Evolutionary conservation across 371 early-diverging fungal species (phyloP).

Genomic region (Lichtheimia corymbifera): DNA sequence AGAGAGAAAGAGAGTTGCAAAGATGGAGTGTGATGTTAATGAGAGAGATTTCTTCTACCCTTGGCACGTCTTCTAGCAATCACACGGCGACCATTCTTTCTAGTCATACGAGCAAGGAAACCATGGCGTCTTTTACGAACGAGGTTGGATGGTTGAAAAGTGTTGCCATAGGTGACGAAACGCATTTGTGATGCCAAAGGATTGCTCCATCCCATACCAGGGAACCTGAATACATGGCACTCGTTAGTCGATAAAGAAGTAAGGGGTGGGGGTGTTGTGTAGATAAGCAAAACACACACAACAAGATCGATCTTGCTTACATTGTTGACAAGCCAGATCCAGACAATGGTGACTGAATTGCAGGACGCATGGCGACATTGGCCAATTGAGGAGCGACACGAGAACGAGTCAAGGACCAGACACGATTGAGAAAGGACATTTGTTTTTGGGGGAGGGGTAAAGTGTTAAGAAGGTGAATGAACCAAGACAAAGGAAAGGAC

Average conservation of each 20-base stretch:
- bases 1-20: not conserved
- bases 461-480: not conserved
- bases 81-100: conserved; percentile 78
- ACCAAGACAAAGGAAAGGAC: not conserved
- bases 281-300: too few species aligned
- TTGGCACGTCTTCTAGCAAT: conserved; percentile 77
- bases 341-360: not conserved
- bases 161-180: conserved; percentile 81
- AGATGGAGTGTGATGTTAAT: conserved; percentile 41
- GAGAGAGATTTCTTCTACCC: conserved; percentile 84
- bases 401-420: not conserved
- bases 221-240: not conserved
- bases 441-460: too few species aligned
- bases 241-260: not conserved
- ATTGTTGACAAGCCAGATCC: conserved; percentile 4
- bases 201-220: conserved; percentile 7
- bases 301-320: not conserved
- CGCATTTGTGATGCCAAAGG: conserved; percentile 59
- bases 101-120: conserved; percentile 81
- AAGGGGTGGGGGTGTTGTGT: too few species aligned
- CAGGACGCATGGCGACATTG: not conserved
- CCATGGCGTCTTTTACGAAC: conserved; percentile 93
- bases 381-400: not conserved
- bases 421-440: conserved; percentile 13
- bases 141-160: conserved; percentile 91